A percentile compares a stretch with the other conserved stretches of the same genome.
Evolutionary conservation across 805 yeast species (phyloP).

Genomic region (Yamadazyma olivae): DNA sequence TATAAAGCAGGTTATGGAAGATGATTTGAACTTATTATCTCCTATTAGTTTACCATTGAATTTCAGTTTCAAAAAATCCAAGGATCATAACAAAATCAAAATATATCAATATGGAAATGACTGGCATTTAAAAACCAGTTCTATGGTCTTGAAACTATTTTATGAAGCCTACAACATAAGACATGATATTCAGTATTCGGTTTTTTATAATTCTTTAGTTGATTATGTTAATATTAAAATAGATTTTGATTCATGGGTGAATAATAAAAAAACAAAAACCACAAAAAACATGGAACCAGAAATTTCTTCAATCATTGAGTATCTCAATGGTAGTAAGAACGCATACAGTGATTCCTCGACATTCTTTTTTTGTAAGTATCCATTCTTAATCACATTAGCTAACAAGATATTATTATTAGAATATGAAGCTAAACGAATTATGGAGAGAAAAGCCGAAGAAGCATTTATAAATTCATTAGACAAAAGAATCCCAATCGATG

Average conservation of each 20-base stretch:
- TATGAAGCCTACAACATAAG: slow-evolving; percentile 50
- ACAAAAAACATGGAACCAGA: slow-evolving; percentile 20
- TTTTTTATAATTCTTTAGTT: slow-evolving; percentile 75
- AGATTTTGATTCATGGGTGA: slow-evolving; percentile 87
- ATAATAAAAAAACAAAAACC: slow-evolving; percentile 23
- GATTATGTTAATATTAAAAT: slow-evolving; percentile 73
- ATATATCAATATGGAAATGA: slow-evolving; percentile 68
- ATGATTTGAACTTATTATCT: slow-evolving; percentile 7
- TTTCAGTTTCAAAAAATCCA: slow-evolving; percentile 11
- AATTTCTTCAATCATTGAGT: slow-evolving; percentile 43
- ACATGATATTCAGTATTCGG: slow-evolving; percentile 28
- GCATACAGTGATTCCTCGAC: slow-evolving; percentile 20
- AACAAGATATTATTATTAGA: slow-evolving; percentile 78
- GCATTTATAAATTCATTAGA: slow-evolving; percentile 78
- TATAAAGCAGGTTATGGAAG: slow-evolving; percentile 3
- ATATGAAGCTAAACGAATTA: slow-evolving; percentile 73
- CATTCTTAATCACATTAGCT: slow-evolving; percentile 78
- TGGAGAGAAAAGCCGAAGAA: slow-evolving; percentile 87
- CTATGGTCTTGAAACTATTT: slow-evolving; percentile 53
- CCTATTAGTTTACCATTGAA: slow-evolving; percentile 9
- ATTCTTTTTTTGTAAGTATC: slow-evolving; percentile 76
- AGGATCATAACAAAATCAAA: slow-evolving; percentile 33
- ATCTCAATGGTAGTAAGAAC: slow-evolving; percentile 41
- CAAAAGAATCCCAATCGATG: slow-evolving; percentile 57
- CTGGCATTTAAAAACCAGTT: slow-evolving; percentile 77